Evolutionary conservation across 2,329 filamentous ascomycete genomes (phyloP).

Genomic region (Scedosporium boydii): DNA sequence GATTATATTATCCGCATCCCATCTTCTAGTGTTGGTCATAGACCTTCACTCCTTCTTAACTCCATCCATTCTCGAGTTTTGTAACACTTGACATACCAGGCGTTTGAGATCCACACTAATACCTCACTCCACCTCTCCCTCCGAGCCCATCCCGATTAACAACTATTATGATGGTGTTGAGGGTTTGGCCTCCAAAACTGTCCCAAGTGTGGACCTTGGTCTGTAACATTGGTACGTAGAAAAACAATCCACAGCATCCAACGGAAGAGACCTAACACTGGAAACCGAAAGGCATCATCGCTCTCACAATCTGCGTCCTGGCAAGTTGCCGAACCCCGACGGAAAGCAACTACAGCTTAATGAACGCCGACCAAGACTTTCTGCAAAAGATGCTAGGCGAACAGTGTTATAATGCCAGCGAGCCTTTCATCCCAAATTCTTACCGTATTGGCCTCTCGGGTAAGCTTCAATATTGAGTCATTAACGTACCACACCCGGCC

Average conservation of each 20-base stretch:
- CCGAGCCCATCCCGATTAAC: not conserved
- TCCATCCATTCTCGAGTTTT: no score
- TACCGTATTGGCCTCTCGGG: constrained; percentile 4
- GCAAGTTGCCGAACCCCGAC: constrained; percentile 1
- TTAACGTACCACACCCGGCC: not conserved
- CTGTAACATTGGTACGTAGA: constrained; percentile 3
- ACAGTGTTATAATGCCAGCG: not conserved
- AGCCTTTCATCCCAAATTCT: not conserved
- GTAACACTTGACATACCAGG: not conserved
- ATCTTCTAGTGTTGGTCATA: no score
- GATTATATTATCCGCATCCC: no score
- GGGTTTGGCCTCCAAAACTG: not conserved
- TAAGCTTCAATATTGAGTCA: not conserved
- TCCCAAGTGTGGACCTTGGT: not conserved
- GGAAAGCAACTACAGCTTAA: constrained; percentile 5
- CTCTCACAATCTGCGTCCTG: constrained; percentile 5
- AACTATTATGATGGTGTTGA: not conserved
- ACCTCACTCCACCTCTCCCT: not conserved
- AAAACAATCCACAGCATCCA: not conserved
- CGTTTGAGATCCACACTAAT: not conserved
- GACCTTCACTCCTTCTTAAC: no score
- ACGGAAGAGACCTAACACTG: not conserved
- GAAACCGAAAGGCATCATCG: constrained; percentile 2
- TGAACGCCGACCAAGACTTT: not conserved
- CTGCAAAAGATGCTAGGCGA: not conserved